Evolutionary conservation across 768 basidiomycete genomes (phyloP), one percentile per base, ranked within the genome.

Genomic region (Termitomyces sp.): DNA sequence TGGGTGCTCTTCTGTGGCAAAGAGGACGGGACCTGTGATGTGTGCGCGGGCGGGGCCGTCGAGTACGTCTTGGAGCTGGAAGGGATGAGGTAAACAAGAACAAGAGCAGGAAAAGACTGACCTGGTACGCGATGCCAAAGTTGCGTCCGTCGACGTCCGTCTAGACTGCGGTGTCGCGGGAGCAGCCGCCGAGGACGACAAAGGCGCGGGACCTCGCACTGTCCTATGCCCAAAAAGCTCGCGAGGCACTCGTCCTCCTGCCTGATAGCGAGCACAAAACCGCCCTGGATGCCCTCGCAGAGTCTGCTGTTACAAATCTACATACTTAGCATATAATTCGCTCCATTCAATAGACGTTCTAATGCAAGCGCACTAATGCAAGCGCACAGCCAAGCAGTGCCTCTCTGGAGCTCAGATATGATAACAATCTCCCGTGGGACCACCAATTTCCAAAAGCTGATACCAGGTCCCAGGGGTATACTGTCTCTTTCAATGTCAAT

Each of bases 91-190:
- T 72, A 73, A 97, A 47, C 4, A 5, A 12, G 3, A 18, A 34
- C 43, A 37, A 37, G 46, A 18, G 51, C 39, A 20, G 14, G 59
- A 47, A 22, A 34, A 46, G 46, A 56, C 31, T 26, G 24, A 56
- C 57, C 56, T 80, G 78, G 59, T 74, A 72, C n/a, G 94, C 92
- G 56, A 95, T 90, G 3, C 94, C 94, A 18, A 96, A 66, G 72
- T 95, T 93, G 54, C 92, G 80, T 1, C 93, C 94, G 71, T 92
- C 96, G 6, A 85, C 87, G 73, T 96, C 96, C 14, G 94, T 94
- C 5, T 86, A 80, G 70, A 96, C 94, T 70, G 94, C 90, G n/a
- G 84, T 86, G 65, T 87, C 83, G 22, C 46, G 57, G 52, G 67
- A 73, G 61, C 78, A 87, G 32, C 94, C 94, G 5, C 94, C 94